Conservation (phyloP, 1,284 basidiomycete genomes). For the Fomitiporia mediterranea region DNA sequence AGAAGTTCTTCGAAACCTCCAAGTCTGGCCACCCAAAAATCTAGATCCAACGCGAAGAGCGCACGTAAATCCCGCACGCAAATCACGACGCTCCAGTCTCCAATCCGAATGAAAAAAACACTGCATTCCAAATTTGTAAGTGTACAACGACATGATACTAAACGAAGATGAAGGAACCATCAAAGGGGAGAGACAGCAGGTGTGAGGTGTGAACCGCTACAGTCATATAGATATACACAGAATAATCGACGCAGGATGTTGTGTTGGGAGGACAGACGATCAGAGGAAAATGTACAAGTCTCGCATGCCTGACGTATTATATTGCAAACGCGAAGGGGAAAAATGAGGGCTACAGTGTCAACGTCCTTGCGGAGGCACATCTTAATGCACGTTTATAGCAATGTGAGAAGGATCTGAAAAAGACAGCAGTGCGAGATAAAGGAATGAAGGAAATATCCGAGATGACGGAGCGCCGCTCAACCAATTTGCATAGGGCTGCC, state of each 20-base stretch:
- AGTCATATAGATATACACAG: neutral
- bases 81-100: too few relatives aligned
- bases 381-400: neutral
- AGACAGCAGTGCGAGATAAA: neutral
- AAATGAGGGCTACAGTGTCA: neutral
- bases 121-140: too few relatives aligned
- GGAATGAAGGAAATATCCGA: neutral
- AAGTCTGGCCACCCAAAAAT: too few relatives aligned
- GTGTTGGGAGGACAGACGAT: neutral
- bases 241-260: neutral
- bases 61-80: neutral
- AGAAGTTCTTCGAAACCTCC: too few relatives aligned
- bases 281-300: neutral
- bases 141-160: too few relatives aligned
- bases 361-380: neutral
- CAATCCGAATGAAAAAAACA: too few relatives aligned
- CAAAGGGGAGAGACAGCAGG: too few relatives aligned
- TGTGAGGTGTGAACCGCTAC: neutral
- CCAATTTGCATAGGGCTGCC: constrained; percentile 20
- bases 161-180: too few relatives aligned
- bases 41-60: too few relatives aligned
- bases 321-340: neutral
- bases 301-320: neutral
- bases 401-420: neutral
- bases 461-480: constrained; percentile 1